Conservation (phyloP, 208 protist genomes). For the Crithidia brevicula region DNA sequence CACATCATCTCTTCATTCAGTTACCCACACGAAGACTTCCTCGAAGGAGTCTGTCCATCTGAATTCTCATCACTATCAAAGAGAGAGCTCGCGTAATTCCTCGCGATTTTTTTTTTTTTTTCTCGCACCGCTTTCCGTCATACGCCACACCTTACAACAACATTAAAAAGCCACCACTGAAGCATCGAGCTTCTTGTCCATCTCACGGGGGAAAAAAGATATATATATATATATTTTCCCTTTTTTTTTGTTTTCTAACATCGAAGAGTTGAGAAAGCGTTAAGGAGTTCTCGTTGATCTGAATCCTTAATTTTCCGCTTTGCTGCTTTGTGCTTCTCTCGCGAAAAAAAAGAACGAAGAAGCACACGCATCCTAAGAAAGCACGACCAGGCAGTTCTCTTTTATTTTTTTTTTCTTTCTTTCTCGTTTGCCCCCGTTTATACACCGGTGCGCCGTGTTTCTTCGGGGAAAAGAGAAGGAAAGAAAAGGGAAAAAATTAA, state of each 20-base stretch:
- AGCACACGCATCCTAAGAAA: too few relatives aligned
- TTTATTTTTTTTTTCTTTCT: too few relatives aligned
- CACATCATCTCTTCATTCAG: constrained; percentile 14
- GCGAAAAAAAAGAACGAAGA: neutral
- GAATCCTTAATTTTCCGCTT: too few relatives aligned
- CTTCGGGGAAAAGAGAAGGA: too few relatives aligned
- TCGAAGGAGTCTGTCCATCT: constrained; percentile 16
- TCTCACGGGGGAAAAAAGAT: constrained; percentile 8
- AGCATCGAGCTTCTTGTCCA: neutral
- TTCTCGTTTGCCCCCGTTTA: too few relatives aligned
- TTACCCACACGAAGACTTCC: constrained; percentile 16
- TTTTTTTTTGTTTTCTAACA: constrained; percentile 6
- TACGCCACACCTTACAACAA: too few relatives aligned
- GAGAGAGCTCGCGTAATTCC: neutral
- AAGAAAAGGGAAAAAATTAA: too few relatives aligned
- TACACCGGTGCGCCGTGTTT: too few relatives aligned
- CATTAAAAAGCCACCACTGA: constrained; percentile 5
- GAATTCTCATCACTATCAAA: constrained; percentile 11
- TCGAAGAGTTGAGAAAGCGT: neutral
- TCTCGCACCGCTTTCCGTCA: too few relatives aligned
- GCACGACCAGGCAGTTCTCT: too few relatives aligned
- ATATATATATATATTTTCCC: too few relatives aligned
- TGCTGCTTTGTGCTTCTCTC: constrained; percentile 2
- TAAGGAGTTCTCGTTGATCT: constrained; percentile 11
- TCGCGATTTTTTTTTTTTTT: too few relatives aligned